Evolutionary conservation across 768 basidiomycete genomes (phyloP), one percentile per base, ranked within the genome.

Genomic region (Hydnum rufescens): DNA sequence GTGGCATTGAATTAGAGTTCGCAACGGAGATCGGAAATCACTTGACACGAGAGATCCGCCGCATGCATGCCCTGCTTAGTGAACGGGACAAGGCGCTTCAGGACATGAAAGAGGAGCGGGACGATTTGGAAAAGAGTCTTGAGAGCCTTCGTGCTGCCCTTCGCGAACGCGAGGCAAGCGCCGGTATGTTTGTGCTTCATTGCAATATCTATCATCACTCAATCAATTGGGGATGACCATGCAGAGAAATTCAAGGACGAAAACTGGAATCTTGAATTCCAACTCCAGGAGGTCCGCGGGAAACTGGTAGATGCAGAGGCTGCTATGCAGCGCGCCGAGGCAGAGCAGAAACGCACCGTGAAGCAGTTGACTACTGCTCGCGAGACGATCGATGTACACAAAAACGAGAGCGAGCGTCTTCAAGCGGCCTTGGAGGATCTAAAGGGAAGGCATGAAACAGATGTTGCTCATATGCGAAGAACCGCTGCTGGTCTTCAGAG

Each of bases 191-290:
- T n/a, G 34, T 28, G 22, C 18, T 4, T 29, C 5, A 28, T 36
- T 52, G n/a, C 2, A 26, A 57, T 31, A 19, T 16, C n/a, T 34
- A 54, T 46, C 46, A 52, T 16, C 23, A 19, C 26, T 46, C 30
- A 3, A 16, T 3, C 3, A 13, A 6, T n/a, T n/a, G n/a, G n/a
- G n/a, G n/a, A n/a, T n/a, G n/a, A 18, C 48, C 51, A 53, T 48
- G 28, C 60, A 82, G 93, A 96, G 64, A 88, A 89, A 57, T 93
- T 79, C 76, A 89, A 89, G 67, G 93, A 97, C 67, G 89, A 92
- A 67, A 97, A 95, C 64, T 97, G 95, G 95, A 93, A 97, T 62
- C 78, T 96, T 53, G 93, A 97, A 68, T 89, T 96, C 48, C 75
- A 76, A 16, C 69, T 89, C 28, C 93, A 97, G 63, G 90, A 95